Evolutionary conservation across 2,329 filamentous ascomycete species (phyloP).

Genomic region (Penicillium sp.): DNA sequence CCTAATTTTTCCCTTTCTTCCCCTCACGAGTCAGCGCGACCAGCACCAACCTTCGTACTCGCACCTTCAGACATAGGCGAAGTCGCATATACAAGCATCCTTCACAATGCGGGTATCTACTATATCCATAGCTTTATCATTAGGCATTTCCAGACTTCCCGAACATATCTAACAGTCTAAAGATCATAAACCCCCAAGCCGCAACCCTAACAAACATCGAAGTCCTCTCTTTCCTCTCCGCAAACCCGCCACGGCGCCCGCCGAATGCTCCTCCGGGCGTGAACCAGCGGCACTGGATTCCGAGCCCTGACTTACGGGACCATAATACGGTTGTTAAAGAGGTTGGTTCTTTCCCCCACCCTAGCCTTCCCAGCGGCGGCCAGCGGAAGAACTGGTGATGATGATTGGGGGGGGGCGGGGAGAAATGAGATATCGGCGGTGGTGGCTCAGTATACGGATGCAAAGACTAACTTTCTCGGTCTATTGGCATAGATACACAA

Average conservation of each 20-base stretch:
- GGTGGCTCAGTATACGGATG: not conserved
- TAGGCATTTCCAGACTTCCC: not conserved
- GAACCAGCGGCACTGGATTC: constrained; percentile 44
- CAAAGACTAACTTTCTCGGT: not conserved
- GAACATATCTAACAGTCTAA: not conserved
- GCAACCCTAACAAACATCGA: constrained; percentile 52
- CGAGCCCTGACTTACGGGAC: constrained; percentile 49
- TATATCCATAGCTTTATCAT: no score
- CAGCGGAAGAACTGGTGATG: not conserved
- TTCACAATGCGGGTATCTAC: constrained; percentile 32
- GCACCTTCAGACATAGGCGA: not conserved
- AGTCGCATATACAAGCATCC: not conserved
- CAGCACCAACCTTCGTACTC: not conserved
- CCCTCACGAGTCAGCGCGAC: constrained; percentile 12
- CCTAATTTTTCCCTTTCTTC: constrained; percentile 18
- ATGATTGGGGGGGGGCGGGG: not conserved
- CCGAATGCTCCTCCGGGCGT: constrained; percentile 41
- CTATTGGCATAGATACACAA: constrained; percentile 43
- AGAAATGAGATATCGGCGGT: not conserved
- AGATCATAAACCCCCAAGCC: constrained; percentile 51
- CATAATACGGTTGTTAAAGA: constrained; percentile 54
- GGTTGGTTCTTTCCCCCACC: constrained; percentile 31
- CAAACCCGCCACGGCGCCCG: constrained; percentile 47
- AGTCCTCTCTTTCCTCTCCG: constrained; percentile 47
- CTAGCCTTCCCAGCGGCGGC: not conserved